Percentiles rank a stretch among this genome's conserved stretches.
Conservation (phyloP, 2,329 filamentous ascomycete genomes). For the Ophiostoma montium region DNA sequence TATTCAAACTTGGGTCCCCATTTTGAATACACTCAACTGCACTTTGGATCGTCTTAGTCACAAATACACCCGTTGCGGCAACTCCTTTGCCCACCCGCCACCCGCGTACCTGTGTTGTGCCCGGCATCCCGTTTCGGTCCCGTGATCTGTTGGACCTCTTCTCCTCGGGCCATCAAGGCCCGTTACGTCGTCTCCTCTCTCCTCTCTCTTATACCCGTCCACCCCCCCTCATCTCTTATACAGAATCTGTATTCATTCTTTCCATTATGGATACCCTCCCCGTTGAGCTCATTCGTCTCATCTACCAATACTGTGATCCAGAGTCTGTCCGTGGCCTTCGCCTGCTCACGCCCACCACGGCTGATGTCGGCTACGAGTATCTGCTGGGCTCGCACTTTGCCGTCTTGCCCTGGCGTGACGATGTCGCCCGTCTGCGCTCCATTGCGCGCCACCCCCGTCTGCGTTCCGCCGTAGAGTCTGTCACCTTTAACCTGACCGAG, state of each 20-base stretch:
- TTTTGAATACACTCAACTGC: neutral
- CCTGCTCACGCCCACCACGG: slow-evolving; percentile 23
- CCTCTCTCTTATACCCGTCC: neutral
- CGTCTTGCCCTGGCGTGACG: slow-evolving; percentile 26
- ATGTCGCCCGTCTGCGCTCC: slow-evolving; percentile 26
- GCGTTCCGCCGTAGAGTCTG: slow-evolving; percentile 25
- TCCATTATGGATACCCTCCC: slow-evolving; percentile 17
- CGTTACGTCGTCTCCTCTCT: neutral
- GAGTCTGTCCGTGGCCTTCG: slow-evolving; percentile 27
- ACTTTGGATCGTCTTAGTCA: neutral
- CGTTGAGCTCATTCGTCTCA: slow-evolving; percentile 22
- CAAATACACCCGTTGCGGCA: neutral
- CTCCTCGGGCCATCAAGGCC: neutral
- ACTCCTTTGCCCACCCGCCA: too few species aligned
- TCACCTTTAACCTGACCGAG: slow-evolving; percentile 32
- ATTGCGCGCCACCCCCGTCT: slow-evolving; percentile 30
- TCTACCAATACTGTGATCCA: slow-evolving; percentile 27
- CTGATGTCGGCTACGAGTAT: slow-evolving; percentile 29
- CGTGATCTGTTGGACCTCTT: slow-evolving; percentile 1
- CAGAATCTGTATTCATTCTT: neutral
- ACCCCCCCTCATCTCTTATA: neutral
- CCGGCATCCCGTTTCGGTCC: neutral
- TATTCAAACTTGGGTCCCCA: neutral
- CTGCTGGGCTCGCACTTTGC: slow-evolving; percentile 27
- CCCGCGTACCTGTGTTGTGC: neutral